Evolutionary conservation across 441 rosid species (phyloP).

Genomic region (Populus hybrid): DNA sequence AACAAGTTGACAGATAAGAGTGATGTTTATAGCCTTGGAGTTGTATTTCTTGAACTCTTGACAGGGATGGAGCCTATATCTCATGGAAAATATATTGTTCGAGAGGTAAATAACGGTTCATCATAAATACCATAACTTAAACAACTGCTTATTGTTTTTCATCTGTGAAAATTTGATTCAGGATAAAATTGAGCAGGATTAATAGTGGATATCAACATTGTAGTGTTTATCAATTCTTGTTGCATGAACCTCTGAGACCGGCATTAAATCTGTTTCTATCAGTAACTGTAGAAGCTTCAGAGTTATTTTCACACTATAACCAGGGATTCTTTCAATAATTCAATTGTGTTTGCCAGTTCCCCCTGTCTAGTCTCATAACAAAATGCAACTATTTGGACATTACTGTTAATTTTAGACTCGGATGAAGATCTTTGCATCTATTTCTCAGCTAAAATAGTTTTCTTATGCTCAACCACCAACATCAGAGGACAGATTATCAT

Average conservation of each 20-base stretch:
- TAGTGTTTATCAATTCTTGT: neutral
- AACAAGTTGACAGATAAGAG: constrained; percentile 40
- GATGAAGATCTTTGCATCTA: neutral
- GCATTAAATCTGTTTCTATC: neutral
- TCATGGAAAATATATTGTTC: constrained; percentile 41
- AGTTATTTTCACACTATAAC: neutral
- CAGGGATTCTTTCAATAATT: neutral
- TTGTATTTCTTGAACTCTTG: constrained; percentile 37
- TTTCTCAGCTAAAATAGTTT: neutral
- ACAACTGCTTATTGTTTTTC: neutral
- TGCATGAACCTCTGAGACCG: neutral
- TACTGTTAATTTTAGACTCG: neutral
- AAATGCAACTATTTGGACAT: neutral
- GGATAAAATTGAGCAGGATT: too few species aligned
- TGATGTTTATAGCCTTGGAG: constrained; percentile 44
- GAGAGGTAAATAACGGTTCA: constrained; percentile 24
- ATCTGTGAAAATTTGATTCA: neutral
- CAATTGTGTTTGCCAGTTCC: neutral
- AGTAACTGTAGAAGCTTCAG: neutral
- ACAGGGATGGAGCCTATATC: constrained; percentile 41
- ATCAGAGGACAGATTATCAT: neutral
- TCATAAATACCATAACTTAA: neutral
- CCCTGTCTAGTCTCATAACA: neutral
- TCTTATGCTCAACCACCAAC: neutral
- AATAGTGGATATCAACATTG: neutral